Evolutionary conservation across 768 basidiomycete genomes (phyloP).

Genomic region (Hirschioporus abietinus): DNA sequence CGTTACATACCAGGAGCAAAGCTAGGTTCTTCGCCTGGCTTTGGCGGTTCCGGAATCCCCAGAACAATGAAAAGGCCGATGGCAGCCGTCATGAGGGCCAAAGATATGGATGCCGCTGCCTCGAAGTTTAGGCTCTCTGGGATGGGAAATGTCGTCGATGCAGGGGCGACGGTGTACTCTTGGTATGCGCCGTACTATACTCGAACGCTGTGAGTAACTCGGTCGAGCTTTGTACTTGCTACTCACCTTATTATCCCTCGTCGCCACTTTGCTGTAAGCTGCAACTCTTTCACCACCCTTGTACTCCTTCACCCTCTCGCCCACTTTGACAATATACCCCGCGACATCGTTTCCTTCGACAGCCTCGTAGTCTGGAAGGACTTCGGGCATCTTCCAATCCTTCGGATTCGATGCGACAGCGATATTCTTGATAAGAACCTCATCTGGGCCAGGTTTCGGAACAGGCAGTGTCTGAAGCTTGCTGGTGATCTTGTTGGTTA

Average conservation of each 20-base stretch:
- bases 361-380: conserved; percentile 38
- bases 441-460: conserved; percentile 7
- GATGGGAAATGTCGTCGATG: conserved; percentile 20
- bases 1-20: not conserved
- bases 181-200: conserved; percentile 26
- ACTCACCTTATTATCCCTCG: conserved; percentile 22
- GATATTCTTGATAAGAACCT: conserved; percentile 21
- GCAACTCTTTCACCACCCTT: conserved; percentile 49
- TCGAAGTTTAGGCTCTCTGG: conserved; percentile 43
- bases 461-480: not conserved
- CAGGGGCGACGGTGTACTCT: conserved; percentile 36
- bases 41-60: conserved; percentile 11
- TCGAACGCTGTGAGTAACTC: not conserved
- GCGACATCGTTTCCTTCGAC: conserved; percentile 46
- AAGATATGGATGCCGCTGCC: conserved; percentile 42
- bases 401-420: conserved; percentile 23
- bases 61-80: conserved; percentile 34
- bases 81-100: conserved; percentile 44
- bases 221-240: not conserved
- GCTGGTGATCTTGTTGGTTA: not conserved
- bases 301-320: conserved; percentile 44
- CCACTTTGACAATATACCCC: conserved; percentile 46
- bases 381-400: conserved; percentile 26
- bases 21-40: not conserved
- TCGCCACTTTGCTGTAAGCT: not conserved